A percentile compares a stretch with the other conserved stretches of the same genome.
phyloP scores from a whole-genome alignment of 352 stramenopile species.

The Saprolegnia parasitica region DNA sequence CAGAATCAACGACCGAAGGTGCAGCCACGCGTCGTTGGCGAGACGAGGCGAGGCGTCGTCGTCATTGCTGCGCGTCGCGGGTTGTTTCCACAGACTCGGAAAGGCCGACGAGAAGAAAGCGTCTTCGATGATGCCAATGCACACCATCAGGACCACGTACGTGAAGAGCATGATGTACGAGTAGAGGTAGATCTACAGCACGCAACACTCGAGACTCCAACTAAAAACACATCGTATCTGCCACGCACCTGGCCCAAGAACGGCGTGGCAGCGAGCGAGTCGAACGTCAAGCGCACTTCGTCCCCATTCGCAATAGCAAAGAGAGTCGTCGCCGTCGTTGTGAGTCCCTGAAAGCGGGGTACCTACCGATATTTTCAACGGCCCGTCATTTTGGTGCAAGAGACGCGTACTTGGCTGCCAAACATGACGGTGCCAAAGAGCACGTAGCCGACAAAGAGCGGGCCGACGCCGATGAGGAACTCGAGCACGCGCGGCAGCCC shows the following conservation, averaged over 20 bases:
- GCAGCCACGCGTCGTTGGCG: not conserved
- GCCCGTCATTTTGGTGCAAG: not conserved
- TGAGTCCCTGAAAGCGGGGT: conserved; percentile 64
- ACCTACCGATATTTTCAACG: conserved; percentile 33
- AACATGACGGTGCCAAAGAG: conserved; percentile 86
- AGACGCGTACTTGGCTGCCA: conserved; percentile 36
- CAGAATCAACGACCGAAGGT: not conserved
- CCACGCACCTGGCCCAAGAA: conserved; percentile 63
- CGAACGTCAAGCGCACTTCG: conserved; percentile 84
- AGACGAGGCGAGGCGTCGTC: not conserved
- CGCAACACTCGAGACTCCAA: not conserved
- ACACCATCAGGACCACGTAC: conserved; percentile 87
- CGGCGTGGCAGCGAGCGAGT: conserved; percentile 56
- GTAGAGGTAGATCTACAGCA: conserved; percentile 75
- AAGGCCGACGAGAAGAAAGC: conserved; percentile 82
- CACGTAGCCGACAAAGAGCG: conserved; percentile 81
- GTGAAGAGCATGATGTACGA: conserved; percentile 85
- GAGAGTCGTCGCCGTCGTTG: conserved; percentile 64
- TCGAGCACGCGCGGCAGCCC: conserved; percentile 64
- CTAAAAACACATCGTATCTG: not conserved
- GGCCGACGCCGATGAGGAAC: conserved; percentile 78
- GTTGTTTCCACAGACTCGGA: conserved; percentile 46
- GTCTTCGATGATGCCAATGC: conserved; percentile 86
- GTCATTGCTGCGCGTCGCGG: no score
- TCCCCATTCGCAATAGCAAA: conserved; percentile 85